A percentile compares a stretch with the other conserved stretches of the same genome.
Conservation (phyloP, 768 basidiomycete species). For the Xerocomellus dryophilus region DNA sequence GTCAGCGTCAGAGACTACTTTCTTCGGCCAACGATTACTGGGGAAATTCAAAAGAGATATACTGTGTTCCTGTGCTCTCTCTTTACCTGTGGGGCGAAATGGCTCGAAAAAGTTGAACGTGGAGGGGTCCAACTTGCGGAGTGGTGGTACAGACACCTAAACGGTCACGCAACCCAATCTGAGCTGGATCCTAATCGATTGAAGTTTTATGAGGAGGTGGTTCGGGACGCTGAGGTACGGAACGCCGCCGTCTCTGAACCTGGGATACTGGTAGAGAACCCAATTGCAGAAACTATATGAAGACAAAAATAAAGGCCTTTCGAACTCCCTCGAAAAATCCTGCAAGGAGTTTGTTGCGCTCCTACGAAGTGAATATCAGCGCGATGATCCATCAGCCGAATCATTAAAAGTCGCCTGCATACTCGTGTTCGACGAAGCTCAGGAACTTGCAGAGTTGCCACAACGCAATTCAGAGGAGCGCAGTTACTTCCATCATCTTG, state of each 20-base stretch:
- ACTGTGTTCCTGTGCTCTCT: not conserved
- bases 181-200: not conserved
- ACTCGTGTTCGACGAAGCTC: not conserved
- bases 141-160: not conserved
- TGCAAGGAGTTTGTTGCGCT: not conserved
- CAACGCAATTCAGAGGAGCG: not conserved
- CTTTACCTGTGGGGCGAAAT: not conserved
- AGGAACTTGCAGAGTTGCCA: not conserved
- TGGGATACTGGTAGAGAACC: not conserved
- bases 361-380: not conserved
- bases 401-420: not conserved
- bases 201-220: not conserved
- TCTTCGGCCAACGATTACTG: too few species aligned
- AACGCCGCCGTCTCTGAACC: not conserved
- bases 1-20: not conserved
- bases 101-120: not conserved
- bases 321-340: not conserved
- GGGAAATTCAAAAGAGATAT: not conserved
- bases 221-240: not conserved
- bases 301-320: not conserved
- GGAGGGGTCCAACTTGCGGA: not conserved
- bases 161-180: not conserved
- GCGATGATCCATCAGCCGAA: not conserved
- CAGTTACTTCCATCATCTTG: not conserved
- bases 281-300: not conserved